These are phyloP conservation scores for Cubamyces lactineus DNA, from an alignment of 768 basidiomycete species.

Conservation along the genomic window DNA sequence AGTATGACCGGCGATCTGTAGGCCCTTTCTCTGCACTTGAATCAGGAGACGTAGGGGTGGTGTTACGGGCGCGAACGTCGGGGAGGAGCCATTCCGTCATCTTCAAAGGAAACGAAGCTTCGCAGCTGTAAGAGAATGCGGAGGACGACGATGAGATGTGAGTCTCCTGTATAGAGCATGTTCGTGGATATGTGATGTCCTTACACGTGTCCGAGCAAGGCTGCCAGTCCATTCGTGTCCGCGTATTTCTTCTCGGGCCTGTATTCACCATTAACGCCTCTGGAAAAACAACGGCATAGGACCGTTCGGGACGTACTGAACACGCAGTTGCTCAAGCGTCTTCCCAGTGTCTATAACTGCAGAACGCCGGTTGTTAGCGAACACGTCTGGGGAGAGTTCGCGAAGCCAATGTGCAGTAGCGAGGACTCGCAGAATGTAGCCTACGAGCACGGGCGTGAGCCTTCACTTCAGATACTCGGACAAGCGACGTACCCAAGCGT, in stretches of 20 bases:
- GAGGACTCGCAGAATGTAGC: constrained; percentile 71
- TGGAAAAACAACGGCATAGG: not conserved
- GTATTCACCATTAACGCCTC: not conserved
- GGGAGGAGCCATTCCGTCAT: constrained; percentile 57
- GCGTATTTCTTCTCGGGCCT: constrained; percentile 70
- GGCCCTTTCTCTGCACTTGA: not conserved
- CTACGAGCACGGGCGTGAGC: constrained; percentile 37
- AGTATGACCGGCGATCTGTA: not conserved
- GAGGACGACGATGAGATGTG: not conserved
- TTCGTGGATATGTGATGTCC: too few relatives aligned
- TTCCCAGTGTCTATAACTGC: constrained; percentile 72
- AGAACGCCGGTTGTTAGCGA: constrained; percentile 70
- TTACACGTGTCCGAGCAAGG: constrained; percentile 70
- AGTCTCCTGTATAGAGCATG: too few relatives aligned
- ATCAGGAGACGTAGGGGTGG: not conserved
- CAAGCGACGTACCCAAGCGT: constrained; percentile 50
- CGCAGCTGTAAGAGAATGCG: constrained; percentile 43
- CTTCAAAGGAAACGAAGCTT: constrained; percentile 75
- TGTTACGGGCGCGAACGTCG: not conserved
- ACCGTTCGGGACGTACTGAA: constrained; percentile 42
- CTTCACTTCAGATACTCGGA: constrained; percentile 11
- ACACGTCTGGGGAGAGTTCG: constrained; percentile 71
- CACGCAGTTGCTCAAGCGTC: constrained; percentile 49
- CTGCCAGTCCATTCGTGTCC: constrained; percentile 65
- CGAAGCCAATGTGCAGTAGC: constrained; percentile 77